Base-by-base conservation (phyloP, 352 stramenopile species). In the Pythium volutum region DNA sequence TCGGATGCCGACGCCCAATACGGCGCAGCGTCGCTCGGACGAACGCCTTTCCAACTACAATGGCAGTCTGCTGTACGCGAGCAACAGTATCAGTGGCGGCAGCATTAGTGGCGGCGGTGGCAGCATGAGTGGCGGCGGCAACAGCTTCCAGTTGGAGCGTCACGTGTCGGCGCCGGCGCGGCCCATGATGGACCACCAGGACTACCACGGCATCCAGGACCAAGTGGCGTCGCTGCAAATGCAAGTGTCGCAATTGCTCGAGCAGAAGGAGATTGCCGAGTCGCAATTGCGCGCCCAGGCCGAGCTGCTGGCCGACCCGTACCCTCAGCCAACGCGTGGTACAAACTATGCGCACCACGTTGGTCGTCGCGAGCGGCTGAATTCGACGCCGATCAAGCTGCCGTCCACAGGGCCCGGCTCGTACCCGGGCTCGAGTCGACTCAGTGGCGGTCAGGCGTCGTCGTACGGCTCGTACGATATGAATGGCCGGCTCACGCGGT, bases 171-270 rank as follows among this genome's bases (percentile, higher is more conserved):
- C 81, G 27, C 84, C 84, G 3, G 84, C 79, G 15, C 67, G 81
- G 5, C 69, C 74, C 5, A 55, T 65, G 49, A 69, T 65, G 51
- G 79, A 73, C 42, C 36, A 43, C 36, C 46, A 50, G 22, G 45
- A 67, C 5, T 84, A 81, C 59, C 66, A 77, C 26, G 77, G 71
- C 15, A 82, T 95, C 23, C 85, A 92, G 49, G 71, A 89, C 67
- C 84, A 93, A 61, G 86, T 95, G 9, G 83, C 79, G 49, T 81
- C 65, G 74, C 64, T 95, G n/a, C 86, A 95, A 70, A 87, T 91
- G 59, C 84, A 93, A 49, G 84, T 95, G 4, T 83, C 80, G 20
- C 68, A 86, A 62, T 78, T 95, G 6, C 81, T 95, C 74, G 84
- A 93, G 66, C 81, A 95, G 63, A 95, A 95, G 29, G 75, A 93